Conservation (phyloP, 495 filamentous ascomycete species). For the Talaromyces liani region DNA sequence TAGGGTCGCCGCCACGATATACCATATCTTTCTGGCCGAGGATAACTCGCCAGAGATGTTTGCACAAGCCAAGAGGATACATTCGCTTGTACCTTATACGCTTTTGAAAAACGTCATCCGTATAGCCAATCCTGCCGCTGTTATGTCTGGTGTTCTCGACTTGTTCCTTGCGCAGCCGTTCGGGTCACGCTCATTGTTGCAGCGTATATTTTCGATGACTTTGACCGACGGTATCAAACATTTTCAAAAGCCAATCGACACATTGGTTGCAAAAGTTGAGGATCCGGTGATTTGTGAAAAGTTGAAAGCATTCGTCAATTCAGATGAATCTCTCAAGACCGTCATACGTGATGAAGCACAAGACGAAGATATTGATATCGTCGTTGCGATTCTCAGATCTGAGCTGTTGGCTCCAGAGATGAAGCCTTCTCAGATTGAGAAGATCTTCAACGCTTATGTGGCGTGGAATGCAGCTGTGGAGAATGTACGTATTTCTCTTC, state of each 20-base stretch:
- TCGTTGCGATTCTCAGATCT: slow-evolving; percentile 74
- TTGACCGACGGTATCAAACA: slow-evolving; percentile 80
- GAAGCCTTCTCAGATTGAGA: slow-evolving; percentile 62
- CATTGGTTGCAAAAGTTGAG: slow-evolving; percentile 63
- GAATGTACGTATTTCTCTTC: slow-evolving; percentile 44
- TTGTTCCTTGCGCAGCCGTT: slow-evolving; percentile 94
- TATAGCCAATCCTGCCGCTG: slow-evolving; percentile 89
- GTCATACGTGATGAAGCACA: slow-evolving; percentile 64
- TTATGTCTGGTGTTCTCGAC: slow-evolving; percentile 89
- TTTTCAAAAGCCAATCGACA: slow-evolving; percentile 79
- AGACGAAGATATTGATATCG: slow-evolving; percentile 65
- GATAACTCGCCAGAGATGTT: slow-evolving; percentile 96
- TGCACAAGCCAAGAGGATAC: slow-evolving; percentile 86
- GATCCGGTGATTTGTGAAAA: slow-evolving; percentile 77
- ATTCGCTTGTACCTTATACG: slow-evolving; percentile 86
- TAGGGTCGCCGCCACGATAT: slow-evolving; percentile 85
- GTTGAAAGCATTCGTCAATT: slow-evolving; percentile 67
- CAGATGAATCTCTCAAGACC: slow-evolving; percentile 65
- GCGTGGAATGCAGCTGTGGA: slow-evolving; percentile 94
- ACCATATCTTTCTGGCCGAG: slow-evolving; percentile 95
- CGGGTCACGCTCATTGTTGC: slow-evolving; percentile 79
- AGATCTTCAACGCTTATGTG: slow-evolving; percentile 89
- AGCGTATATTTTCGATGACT: slow-evolving; percentile 87
- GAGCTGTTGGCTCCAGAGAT: slow-evolving; percentile 66
- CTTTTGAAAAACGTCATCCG: slow-evolving; percentile 94